Base-by-base conservation (phyloP, 1,284 basidiomycete species). In the Naganishia sp. region DNA sequence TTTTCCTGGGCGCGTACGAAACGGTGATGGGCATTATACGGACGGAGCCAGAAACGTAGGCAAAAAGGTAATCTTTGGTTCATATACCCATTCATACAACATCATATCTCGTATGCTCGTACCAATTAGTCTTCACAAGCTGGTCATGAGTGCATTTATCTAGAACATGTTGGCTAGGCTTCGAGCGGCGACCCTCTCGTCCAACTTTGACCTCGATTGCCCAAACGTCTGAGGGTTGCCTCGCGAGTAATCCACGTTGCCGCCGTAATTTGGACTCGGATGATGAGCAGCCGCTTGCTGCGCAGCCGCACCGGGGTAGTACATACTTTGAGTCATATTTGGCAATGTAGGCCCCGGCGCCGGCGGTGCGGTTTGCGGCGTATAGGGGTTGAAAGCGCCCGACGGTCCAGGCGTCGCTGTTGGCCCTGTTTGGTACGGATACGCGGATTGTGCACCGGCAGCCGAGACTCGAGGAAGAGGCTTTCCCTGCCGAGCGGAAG, bases 1-100 rank as follows among this genome's bases (percentile, higher is more conserved):
- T 99, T 0, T 99, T 99, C 81, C 83, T 98, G 6, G 94, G 95
- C 42, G 88, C 92, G 54, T 98, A 96, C 75, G 94, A 98, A 11
- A 61, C 59, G 16, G 59, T 61, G 23, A 52, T 61, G 59, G 50
- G 42, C 15, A 52, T 61, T 13, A 61, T 61, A 23, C 59, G 59
- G 9, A 52, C 49, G n/a, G 59, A 61, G 39, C n/a, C 33, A 11
- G 59, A 49, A 11, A 42, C 11, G 31, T 21, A 18, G 21, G 25
- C 31, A 31, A 18, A 31, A 18, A 9, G 3, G 15, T 36, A 28
- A 43, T 39, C 18, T 21, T 21, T 42, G 2, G 31, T 16, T 31
- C n/a, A 53, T 53, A 53, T 53, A 53, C 50, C 50, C 50, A 33
- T 31, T 15, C 13, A 33, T 53, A 53, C 50, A 53, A 53, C 50